Evolutionary conservation across 495 filamentous ascomycete genomes (phyloP).

Genomic region (Podospora sp.): DNA sequence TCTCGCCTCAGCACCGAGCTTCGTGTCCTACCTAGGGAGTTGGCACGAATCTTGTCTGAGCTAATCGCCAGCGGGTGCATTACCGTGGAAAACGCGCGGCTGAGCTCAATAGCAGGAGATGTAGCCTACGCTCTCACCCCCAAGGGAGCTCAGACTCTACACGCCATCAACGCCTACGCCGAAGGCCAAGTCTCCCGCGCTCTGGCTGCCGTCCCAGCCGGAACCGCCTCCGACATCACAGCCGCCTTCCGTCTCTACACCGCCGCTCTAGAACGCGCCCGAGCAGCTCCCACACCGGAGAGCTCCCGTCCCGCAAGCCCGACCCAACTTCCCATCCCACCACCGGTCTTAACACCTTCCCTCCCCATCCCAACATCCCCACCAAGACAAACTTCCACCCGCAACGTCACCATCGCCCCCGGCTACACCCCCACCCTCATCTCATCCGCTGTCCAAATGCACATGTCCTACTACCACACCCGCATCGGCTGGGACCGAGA

Average conservation of each 20-base stretch:
- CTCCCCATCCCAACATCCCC: background rate
- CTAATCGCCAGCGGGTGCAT: constrained; percentile 21
- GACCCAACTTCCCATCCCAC: background rate
- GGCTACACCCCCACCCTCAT: constrained; percentile 42
- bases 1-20: constrained; percentile 24
- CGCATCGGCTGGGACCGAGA: constrained; percentile 25
- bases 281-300: constrained; percentile 7
- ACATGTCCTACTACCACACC: constrained; percentile 33
- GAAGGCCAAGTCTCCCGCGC: constrained; percentile 27
- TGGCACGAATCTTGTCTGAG: constrained; percentile 22
- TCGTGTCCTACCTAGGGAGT: constrained; percentile 14
- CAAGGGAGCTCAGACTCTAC: constrained; percentile 19
- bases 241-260: constrained; percentile 29
- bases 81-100: background rate
- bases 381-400: background rate
- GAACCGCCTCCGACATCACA: constrained; percentile 19
- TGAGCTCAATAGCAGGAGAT: background rate
- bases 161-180: constrained; percentile 25
- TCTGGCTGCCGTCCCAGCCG: constrained; percentile 19
- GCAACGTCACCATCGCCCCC: constrained; percentile 22
- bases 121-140: constrained; percentile 21
- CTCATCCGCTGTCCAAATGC: constrained; percentile 36
- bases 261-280: constrained; percentile 21
- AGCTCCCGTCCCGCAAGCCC: constrained; percentile 7
- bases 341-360: background rate